phyloP scores from a whole-genome alignment of 805 yeast genomes.

The Teunomyces stri region DNA sequence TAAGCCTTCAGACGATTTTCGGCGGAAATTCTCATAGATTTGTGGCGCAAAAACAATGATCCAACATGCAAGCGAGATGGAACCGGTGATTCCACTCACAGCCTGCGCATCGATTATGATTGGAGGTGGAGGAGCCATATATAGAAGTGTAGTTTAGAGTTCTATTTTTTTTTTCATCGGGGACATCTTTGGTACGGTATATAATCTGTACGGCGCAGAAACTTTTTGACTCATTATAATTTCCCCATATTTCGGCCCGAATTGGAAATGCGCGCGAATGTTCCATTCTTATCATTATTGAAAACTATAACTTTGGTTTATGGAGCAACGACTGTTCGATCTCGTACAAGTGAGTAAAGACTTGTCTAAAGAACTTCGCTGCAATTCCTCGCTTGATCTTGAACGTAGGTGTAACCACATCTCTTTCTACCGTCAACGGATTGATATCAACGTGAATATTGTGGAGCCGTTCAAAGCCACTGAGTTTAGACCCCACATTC shows the following conservation, averaged over 20 bases:
- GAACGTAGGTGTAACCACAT: slow-evolving; percentile 17
- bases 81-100: slow-evolving; percentile 75
- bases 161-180: neutral
- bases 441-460: slow-evolving; percentile 27
- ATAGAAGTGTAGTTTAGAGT: neutral
- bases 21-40: slow-evolving; percentile 81
- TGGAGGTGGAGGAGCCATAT: slow-evolving; percentile 63
- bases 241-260: slow-evolving; percentile 2
- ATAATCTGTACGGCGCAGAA: neutral
- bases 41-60: slow-evolving; percentile 97
- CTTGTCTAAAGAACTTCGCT: slow-evolving; percentile 18
- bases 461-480: slow-evolving; percentile 34
- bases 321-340: slow-evolving; percentile 8
- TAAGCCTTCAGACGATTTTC: slow-evolving; percentile 87
- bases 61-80: slow-evolving; percentile 97
- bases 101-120: slow-evolving; percentile 65
- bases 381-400: slow-evolving; percentile 22
- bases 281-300: too few relatives aligned
- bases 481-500: slow-evolving; percentile 19
- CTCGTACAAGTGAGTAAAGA: slow-evolving; percentile 11
- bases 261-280: neutral
- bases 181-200: neutral
- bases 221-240: neutral
- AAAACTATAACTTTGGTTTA: neutral
- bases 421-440: slow-evolving; percentile 24